These are phyloP conservation scores for Pichia cabralensis DNA, from an alignment of 805 yeast genomes.

Conservation along the genomic window DNA sequence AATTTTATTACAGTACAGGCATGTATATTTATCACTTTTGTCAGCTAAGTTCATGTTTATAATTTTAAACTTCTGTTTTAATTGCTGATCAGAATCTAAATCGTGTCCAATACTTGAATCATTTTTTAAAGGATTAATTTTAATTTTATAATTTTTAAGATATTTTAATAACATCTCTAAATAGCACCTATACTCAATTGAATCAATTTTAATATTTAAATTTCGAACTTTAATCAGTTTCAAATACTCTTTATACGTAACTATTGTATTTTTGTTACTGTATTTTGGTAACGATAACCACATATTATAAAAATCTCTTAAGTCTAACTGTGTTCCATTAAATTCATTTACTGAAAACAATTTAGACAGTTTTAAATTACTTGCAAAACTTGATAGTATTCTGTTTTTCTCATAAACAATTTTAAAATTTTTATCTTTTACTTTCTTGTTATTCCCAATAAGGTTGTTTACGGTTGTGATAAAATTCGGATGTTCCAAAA, in stretches of 20 bases:
- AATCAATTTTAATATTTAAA: constrained; percentile 20
- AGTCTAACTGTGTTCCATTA: constrained; percentile 56
- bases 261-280: constrained; percentile 5
- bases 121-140: constrained; percentile 16
- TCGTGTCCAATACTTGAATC: too few relatives aligned
- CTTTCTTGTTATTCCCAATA: not conserved
- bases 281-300: constrained; percentile 40
- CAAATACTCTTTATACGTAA: constrained; percentile 15
- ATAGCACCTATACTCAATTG: constrained; percentile 32
- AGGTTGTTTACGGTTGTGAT: constrained; percentile 9
- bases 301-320: constrained; percentile 37
- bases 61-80: too few relatives aligned
- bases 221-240: constrained; percentile 6
- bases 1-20: constrained; percentile 51
- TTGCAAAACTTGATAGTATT: too few relatives aligned
- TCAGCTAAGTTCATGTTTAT: too few relatives aligned
- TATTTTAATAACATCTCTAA: constrained; percentile 38
- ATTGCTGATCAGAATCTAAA: too few relatives aligned
- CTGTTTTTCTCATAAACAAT: too few relatives aligned
- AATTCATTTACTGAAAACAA: constrained; percentile 52
- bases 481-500: constrained; percentile 19
- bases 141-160: constrained; percentile 34
- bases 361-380: constrained; percentile 18
- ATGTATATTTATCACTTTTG: constrained; percentile 26
- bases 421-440: constrained; percentile 4